Evolutionary conservation across 2,329 filamentous ascomycete genomes (phyloP).

Genomic region (Fusarium mexicanum): DNA sequence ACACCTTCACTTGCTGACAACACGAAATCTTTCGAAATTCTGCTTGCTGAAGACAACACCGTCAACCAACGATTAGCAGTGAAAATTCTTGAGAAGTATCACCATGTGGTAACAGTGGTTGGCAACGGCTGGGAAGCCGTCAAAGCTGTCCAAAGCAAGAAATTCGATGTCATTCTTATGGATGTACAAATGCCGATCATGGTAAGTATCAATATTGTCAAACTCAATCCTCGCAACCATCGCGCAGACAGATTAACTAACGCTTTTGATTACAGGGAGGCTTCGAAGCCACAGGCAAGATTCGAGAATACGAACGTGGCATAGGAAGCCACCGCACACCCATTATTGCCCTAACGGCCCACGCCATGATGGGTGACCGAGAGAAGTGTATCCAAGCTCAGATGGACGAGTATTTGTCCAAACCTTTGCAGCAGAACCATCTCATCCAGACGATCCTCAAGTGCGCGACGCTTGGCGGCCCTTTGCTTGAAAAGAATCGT

Average conservation of each 20-base stretch:
- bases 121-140: conserved; percentile 95
- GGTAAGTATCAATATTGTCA: conserved; percentile 60
- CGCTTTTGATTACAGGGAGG: conserved; percentile 70
- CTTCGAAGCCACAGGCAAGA: conserved; percentile 96
- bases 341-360: conserved; percentile 95
- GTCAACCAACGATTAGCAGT: conserved; percentile 97
- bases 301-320: conserved; percentile 90
- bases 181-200: conserved; percentile 99
- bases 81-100: conserved; percentile 97
- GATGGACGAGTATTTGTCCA: conserved; percentile 99
- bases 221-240: neutral
- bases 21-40: conserved; percentile 93
- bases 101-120: conserved; percentile 90
- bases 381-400: conserved; percentile 98
- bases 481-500: conserved; percentile 79
- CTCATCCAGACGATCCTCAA: conserved; percentile 98
- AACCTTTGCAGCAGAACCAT: conserved; percentile 95
- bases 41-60: conserved; percentile 95
- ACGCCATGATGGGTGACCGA: conserved; percentile 97
- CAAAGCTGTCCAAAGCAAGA: conserved; percentile 88
- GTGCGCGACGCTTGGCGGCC: conserved; percentile 90
- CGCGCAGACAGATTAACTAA: conserved; percentile 46
- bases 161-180: conserved; percentile 98
- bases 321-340: conserved; percentile 85
- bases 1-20: conserved; percentile 93